Evolutionary conservation across 768 basidiomycete species (phyloP).

Genomic region (Tricholoma saponaceum): DNA sequence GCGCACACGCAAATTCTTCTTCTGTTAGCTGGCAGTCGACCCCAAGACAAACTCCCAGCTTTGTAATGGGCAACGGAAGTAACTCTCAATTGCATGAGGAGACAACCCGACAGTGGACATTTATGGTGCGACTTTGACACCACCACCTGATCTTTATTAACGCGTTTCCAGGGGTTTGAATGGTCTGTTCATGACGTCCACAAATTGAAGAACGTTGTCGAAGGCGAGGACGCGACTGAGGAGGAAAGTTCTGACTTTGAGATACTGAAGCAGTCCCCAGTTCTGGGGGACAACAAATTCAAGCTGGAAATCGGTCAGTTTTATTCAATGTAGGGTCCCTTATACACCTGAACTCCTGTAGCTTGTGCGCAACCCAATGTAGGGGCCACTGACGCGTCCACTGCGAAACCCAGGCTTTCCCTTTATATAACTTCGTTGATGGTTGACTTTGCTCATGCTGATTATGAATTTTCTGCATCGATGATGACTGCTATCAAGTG

Average conservation of each 20-base stretch:
- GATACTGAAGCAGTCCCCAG: slow-evolving; percentile 59
- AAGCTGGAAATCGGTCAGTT: slow-evolving; percentile 65
- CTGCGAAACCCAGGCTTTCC: slow-evolving; percentile 42
- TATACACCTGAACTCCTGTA: slow-evolving; percentile 3
- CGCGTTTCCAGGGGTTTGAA: slow-evolving; percentile 56
- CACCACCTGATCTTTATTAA: slow-evolving; percentile 1
- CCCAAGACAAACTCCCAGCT: slow-evolving; percentile 19
- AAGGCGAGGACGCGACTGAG: slow-evolving; percentile 31
- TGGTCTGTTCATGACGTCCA: slow-evolving; percentile 61
- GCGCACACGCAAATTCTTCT: slow-evolving; percentile 25
- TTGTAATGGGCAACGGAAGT: slow-evolving; percentile 20
- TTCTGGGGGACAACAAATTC: slow-evolving; percentile 65
- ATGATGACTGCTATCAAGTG: slow-evolving; percentile 75
- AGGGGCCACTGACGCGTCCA: slow-evolving; percentile 16
- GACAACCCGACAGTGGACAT: slow-evolving; percentile 60
- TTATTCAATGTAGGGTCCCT: background rate
- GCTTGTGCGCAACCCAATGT: slow-evolving; percentile 22
- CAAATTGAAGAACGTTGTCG: slow-evolving; percentile 55
- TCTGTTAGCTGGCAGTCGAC: slow-evolving; percentile 23
- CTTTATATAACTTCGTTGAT: slow-evolving; percentile 66
- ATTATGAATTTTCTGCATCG: slow-evolving; percentile 57
- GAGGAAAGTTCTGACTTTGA: slow-evolving; percentile 48
- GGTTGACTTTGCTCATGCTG: slow-evolving; percentile 54
- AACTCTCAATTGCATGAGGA: slow-evolving; percentile 38
- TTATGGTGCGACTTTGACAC: slow-evolving; percentile 38